Conservation (phyloP, 306 rosid species). For the Begonia fuchsioides region DNA sequence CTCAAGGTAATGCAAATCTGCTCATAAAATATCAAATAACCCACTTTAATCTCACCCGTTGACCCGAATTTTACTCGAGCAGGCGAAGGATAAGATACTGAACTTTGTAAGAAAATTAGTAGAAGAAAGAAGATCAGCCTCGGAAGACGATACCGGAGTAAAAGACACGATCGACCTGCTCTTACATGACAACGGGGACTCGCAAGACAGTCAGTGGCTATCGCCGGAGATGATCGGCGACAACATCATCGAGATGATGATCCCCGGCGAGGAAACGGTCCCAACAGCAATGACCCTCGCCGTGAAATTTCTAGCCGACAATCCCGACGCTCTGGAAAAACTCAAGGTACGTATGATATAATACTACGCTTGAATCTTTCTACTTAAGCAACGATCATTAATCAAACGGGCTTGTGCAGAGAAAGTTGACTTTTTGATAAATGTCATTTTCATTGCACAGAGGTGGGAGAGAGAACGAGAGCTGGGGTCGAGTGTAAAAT, state of each 20-base stretch:
- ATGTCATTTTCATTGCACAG: constrained; percentile 6
- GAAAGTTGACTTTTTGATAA: constrained; percentile 4
- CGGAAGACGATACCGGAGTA: constrained; percentile 7
- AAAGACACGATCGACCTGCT: constrained; percentile 61
- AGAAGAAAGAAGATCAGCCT: constrained; percentile 21
- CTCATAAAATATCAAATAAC: neutral
- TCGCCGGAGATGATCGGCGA: constrained; percentile 49
- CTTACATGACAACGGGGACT: constrained; percentile 31
- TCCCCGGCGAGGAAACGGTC: constrained; percentile 88
- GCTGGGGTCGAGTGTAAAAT: constrained; percentile 10
- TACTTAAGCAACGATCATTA: no score
- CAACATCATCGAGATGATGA: constrained; percentile 68
- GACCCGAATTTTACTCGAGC: constrained; percentile 2
- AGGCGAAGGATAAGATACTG: constrained; percentile 73
- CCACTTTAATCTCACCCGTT: neutral
- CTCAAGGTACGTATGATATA: constrained; percentile 27
- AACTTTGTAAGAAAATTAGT: constrained; percentile 47
- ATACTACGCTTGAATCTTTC: no score
- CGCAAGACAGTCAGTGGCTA: constrained; percentile 14
- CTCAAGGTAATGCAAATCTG: constrained; percentile 35
- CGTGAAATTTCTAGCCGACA: constrained; percentile 47
- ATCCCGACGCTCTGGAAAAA: constrained; percentile 37
- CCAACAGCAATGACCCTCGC: constrained; percentile 74
- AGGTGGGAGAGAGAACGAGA: constrained; percentile 11
- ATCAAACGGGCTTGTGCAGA: no score